phyloP scores from a whole-genome alignment of 352 stramenopile species.

The Paralagenidium karlingii region DNA sequence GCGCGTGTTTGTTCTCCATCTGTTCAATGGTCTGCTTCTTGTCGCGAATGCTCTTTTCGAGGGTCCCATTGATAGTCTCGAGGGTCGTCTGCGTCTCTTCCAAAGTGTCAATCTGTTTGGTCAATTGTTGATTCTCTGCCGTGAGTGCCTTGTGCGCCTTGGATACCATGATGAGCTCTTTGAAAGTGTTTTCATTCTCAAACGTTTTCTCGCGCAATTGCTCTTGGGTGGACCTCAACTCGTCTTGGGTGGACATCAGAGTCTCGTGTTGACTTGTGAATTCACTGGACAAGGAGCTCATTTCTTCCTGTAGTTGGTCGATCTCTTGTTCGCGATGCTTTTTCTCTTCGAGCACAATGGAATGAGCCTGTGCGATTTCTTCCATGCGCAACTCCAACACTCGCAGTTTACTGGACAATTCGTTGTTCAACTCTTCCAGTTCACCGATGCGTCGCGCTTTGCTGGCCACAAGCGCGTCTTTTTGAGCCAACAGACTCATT shows the following conservation, averaged over 20 bases:
- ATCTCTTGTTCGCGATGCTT: slow-evolving; percentile 44
- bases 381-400: slow-evolving; percentile 64
- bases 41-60: slow-evolving; percentile 44
- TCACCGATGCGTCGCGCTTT: slow-evolving; percentile 30
- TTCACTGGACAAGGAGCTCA: slow-evolving; percentile 44
- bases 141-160: slow-evolving; percentile 62
- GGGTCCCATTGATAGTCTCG: slow-evolving; percentile 40
- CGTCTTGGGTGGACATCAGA: slow-evolving; percentile 32
- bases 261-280: slow-evolving; percentile 56
- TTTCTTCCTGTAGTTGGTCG: slow-evolving; percentile 40
- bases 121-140: slow-evolving; percentile 41
- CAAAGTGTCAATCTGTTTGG: slow-evolving; percentile 28
- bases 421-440: slow-evolving; percentile 64
- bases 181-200: slow-evolving; percentile 57
- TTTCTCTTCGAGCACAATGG: slow-evolving; percentile 38
- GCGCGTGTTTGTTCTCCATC: slow-evolving; percentile 42
- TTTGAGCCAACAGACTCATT: slow-evolving; percentile 43
- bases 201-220: slow-evolving; percentile 40
- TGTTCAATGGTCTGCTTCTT: slow-evolving; percentile 48
- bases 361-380: slow-evolving; percentile 58
- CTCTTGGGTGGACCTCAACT: slow-evolving; percentile 33
- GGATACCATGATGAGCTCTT: slow-evolving; percentile 61
- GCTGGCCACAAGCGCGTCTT: slow-evolving; percentile 56
- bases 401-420: slow-evolving; percentile 64
- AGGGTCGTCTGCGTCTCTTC: slow-evolving; percentile 33